Evolutionary conservation across 2,329 filamentous ascomycete species (phyloP).

Genomic region (Xylaria sp.): DNA sequence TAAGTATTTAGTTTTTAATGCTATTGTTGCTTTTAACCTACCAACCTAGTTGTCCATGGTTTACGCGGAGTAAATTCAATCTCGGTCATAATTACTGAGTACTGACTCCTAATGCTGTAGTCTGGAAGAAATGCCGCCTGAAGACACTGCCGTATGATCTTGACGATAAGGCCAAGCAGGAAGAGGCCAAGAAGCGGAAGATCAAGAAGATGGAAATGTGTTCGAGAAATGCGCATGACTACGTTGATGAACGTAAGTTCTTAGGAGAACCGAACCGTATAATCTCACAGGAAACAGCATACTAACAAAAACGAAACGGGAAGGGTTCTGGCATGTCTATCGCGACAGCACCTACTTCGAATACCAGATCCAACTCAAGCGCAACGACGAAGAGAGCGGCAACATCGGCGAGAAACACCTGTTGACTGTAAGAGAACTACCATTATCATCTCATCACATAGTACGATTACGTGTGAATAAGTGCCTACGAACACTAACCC

Average conservation of each 20-base stretch:
- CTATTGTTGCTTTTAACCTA: too few species aligned
- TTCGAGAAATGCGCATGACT: neutral
- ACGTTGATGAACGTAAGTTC: conserved; percentile 28
- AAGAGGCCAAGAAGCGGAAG: conserved; percentile 50
- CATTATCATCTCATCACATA: neutral
- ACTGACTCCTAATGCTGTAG: conserved; percentile 7
- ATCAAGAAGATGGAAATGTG: conserved; percentile 4
- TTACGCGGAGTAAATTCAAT: too few species aligned
- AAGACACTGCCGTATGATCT: conserved; percentile 59
- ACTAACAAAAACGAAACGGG: conserved; percentile 8
- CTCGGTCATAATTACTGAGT: neutral
- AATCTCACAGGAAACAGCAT: neutral
- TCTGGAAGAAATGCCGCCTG: conserved; percentile 45
- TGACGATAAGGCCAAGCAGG: conserved; percentile 23
- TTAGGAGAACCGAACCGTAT: neutral
- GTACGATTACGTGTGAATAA: neutral
- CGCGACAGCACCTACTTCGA: conserved; percentile 69
- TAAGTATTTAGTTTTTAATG: conserved; percentile 19
- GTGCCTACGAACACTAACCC: neutral
- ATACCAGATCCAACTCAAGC: conserved; percentile 71
- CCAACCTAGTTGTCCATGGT: too few species aligned
- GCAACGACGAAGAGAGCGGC: conserved; percentile 57
- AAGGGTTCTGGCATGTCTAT: conserved; percentile 63
- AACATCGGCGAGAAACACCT: conserved; percentile 68
- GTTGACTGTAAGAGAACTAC: conserved; percentile 63